Evolutionary conservation across 257 asterid genomes (phyloP), one percentile per base, ranked within the genome.

Genomic region (Perilla frutescens): DNA sequence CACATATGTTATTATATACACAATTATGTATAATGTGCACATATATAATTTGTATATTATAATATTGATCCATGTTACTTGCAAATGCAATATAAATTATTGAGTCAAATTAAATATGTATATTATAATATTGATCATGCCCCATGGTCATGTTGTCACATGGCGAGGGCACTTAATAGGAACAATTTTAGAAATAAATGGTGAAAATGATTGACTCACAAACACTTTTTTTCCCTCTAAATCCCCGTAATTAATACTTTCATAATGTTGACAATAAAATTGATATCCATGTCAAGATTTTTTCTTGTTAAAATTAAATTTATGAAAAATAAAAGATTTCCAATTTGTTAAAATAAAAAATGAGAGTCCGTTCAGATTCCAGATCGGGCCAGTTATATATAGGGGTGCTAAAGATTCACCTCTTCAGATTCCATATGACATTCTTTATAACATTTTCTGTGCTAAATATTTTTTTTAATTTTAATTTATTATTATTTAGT

Each of bases 61-160:
- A 67, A 68, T 45, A 55, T 50, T 66, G 55, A 68, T 62, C 76
- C 83, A 79, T 79, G 83, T 74, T 79, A 79, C 83, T 62, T 64
- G 73, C 69, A 55, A 68, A 43, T 14, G 67, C 55, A 67, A 11
- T 7, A 6, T 5, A 14, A 51, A 79, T 79, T 41, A 73, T 74
- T 63, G 73, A 69, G 77, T 62, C 74, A 54, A 64, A n/a, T n/a
- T n/a, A n/a, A n/a, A 39, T 44, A 54, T 14, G 70, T 20, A 20
- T 20, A 0, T 20, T 20, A 20, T 20, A 20, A 20, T 20, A 20
- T 32, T 56, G 40, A 14, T 56, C 10, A 57, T 36, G 49, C 10
- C 10, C 3, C 1, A 36, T 10, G 51, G 71, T 29, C 81, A 72
- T 59, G 82, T 61, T 54, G 56, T 62, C 82, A 79, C 79, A 79